Base-by-base conservation (phyloP, 768 basidiomycete species). In the Lactarius pseudohatsudake region DNA sequence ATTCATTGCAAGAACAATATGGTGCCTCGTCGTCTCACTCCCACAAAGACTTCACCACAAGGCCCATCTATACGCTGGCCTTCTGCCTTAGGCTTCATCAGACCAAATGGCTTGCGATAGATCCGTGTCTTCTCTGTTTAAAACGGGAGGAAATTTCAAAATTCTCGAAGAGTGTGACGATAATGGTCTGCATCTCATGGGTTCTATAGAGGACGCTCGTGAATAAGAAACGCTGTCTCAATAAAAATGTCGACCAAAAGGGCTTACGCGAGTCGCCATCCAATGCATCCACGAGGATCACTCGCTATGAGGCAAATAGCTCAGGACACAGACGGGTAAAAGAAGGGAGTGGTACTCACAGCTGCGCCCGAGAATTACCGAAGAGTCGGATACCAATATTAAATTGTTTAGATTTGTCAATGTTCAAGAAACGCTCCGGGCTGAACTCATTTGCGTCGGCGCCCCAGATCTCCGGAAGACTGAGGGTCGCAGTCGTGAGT, bases 401-500 rank as follows among this genome's bases (percentile, higher is more conserved):
- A 2, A 40, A 60, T 5, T 32, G 57, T 26, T 59, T 55, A 3
- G 28, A 26, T 58, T 64, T 57, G 20, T 58, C 57, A 13, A 28
- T 10, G 18, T 34, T 36, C 45, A 64, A 26, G 26, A 64, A 64
- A 26, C 36, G 47, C 9, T 59, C 57, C 43, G 57, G 63, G 11
- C 36, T 57, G 30, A 56, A 64, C 13, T 58, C 63, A 57, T 57
- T 32, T 28, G 63, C 63, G n/a, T 64, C 63, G 20, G 15, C 2
- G 7, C 59, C 50, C 64, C 59, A 60, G 26, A 65, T 53, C 58
- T 55, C 57, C 36, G 64, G 64, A 28, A 54, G 57, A 26, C 64
- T 43, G 38, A 5, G 1, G 32, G 15, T 11, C 36, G 11, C 36
- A 0, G 36, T 38, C n/a, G 16, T 60, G 8, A 60, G 50, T 20